Conservation (phyloP, 495 filamentous ascomycete genomes). For the Usnea hakonensis region DNA sequence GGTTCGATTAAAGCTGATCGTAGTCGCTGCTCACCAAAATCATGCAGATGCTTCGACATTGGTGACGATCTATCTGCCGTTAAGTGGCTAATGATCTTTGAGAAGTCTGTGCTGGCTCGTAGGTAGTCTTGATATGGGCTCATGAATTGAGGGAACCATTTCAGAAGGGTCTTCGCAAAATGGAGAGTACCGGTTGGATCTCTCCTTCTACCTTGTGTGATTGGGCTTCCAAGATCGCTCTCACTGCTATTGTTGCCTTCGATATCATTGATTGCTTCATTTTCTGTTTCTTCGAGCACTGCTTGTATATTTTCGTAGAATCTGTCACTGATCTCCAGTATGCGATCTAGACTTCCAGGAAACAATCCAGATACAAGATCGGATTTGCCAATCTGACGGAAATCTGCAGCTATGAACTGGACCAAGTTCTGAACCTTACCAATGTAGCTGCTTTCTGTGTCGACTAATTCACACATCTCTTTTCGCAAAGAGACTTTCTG, state of each 20-base stretch:
- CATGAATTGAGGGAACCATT: slow-evolving; percentile 86
- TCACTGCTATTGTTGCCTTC: slow-evolving; percentile 26
- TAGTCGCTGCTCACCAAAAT: slow-evolving; percentile 82
- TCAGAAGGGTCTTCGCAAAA: slow-evolving; percentile 69
- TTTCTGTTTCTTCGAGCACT: slow-evolving; percentile 75
- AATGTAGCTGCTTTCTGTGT: slow-evolving; percentile 93
- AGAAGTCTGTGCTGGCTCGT: slow-evolving; percentile 73
- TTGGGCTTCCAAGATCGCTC: slow-evolving; percentile 34
- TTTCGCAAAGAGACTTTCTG: slow-evolving; percentile 78
- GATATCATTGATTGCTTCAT: slow-evolving; percentile 64
- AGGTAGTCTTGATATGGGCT: slow-evolving; percentile 88
- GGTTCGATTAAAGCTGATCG: slow-evolving; percentile 94
- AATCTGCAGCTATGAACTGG: slow-evolving; percentile 64
- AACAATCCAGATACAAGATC: slow-evolving; percentile 69
- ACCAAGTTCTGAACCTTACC: slow-evolving; percentile 74
- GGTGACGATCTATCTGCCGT: slow-evolving; percentile 66
- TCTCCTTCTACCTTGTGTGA: slow-evolving; percentile 44
- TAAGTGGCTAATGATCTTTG: slow-evolving; percentile 66
- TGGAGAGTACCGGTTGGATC: slow-evolving; percentile 68
- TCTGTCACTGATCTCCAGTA: slow-evolving; percentile 67
- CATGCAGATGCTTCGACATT: slow-evolving; percentile 67
- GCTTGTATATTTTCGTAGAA: slow-evolving; percentile 69
- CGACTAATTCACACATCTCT: slow-evolving; percentile 84
- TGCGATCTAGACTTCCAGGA: slow-evolving; percentile 66
- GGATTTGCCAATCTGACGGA: slow-evolving; percentile 48